phyloP scores from a whole-genome alignment of 2,329 filamentous ascomycete genomes.

The Lachnellula occidentalis region DNA sequence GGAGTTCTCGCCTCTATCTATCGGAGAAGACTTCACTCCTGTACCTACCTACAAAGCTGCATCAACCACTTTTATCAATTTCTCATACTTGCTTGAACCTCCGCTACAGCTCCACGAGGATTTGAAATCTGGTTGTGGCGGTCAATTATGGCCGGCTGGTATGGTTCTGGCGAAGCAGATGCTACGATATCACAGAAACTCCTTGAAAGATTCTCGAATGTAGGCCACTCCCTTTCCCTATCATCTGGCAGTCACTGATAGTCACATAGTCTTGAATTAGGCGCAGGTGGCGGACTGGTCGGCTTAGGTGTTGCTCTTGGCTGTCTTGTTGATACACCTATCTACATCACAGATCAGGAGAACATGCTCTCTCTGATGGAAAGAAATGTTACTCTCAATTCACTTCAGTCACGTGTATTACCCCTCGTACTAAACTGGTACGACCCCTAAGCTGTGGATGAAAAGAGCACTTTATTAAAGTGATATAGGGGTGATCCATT shows the following conservation, averaged over 20 bases:
- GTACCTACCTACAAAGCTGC: conserved; percentile 53
- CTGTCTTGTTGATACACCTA: conserved; percentile 46
- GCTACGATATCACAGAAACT: conserved; percentile 63
- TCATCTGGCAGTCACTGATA: conserved; percentile 3
- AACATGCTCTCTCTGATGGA: conserved; percentile 83
- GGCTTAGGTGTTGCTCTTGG: conserved; percentile 58
- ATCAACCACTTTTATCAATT: conserved; percentile 49
- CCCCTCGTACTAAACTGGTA: conserved; percentile 78
- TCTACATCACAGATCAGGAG: conserved; percentile 81
- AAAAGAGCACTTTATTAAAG: conserved; percentile 2
- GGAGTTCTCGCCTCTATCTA: conserved; percentile 30
- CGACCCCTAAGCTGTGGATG: conserved; percentile 15
- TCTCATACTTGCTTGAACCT: conserved; percentile 66
- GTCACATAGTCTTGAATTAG: conserved; percentile 72
- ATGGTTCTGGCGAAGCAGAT: conserved; percentile 84
- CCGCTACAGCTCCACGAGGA: conserved; percentile 80
- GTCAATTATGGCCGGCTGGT: conserved; percentile 90
- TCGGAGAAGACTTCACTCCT: conserved; percentile 54
- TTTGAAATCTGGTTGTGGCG: conserved; percentile 80
- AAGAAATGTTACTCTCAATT: conserved; percentile 80
- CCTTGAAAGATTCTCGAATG: conserved; percentile 65
- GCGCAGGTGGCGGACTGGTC: conserved; percentile 85
- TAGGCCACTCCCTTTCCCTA: conserved; percentile 33
- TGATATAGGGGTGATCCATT: conserved; percentile 53
- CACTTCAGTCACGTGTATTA: conserved; percentile 55